phyloP scores from a whole-genome alignment of 129 eudicot genomes.

The Oenanthe sinensis region DNA sequence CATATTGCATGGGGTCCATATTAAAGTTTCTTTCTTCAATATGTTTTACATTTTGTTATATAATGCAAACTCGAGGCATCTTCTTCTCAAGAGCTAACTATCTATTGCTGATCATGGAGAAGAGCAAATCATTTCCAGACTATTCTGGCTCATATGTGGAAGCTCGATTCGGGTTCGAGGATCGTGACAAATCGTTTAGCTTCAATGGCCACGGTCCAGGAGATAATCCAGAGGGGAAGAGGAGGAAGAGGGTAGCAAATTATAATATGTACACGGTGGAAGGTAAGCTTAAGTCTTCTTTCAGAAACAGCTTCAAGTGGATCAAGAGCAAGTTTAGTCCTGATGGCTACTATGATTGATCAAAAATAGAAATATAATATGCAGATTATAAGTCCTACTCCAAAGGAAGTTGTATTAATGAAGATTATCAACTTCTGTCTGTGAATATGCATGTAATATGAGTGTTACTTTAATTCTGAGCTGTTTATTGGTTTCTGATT shows the following conservation, averaged over 20 bases:
- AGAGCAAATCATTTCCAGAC: slow-evolving; percentile 62
- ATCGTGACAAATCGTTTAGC: slow-evolving; percentile 68
- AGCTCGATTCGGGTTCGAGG: slow-evolving; percentile 58
- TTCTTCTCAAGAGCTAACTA: slow-evolving; percentile 9
- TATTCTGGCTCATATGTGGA: slow-evolving; percentile 56
- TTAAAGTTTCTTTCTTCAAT: not conserved
- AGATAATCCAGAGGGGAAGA: slow-evolving; percentile 72
- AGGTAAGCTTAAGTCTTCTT: slow-evolving; percentile 84
- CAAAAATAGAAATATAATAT: not conserved
- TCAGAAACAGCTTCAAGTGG: slow-evolving; percentile 91
- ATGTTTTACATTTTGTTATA: not conserved
- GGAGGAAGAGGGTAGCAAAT: slow-evolving; percentile 86
- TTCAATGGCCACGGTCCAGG: slow-evolving; percentile 89
- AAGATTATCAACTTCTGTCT: not conserved
- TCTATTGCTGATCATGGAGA: slow-evolving; percentile 41
- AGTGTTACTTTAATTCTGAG: not conserved
- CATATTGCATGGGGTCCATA: slow-evolving; percentile 28
- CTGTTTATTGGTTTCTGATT: slow-evolving; percentile 1
- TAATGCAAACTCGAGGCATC: slow-evolving; percentile 6
- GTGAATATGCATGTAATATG: not conserved
- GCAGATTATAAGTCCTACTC: not conserved
- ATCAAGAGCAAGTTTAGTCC: slow-evolving; percentile 71
- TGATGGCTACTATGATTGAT: slow-evolving; percentile 31
- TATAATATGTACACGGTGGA: slow-evolving; percentile 84
- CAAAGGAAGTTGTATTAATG: not conserved